Evolutionary conservation across 2,329 filamentous ascomycete genomes (phyloP).

Genomic region (Calonectria ilicicola): DNA sequence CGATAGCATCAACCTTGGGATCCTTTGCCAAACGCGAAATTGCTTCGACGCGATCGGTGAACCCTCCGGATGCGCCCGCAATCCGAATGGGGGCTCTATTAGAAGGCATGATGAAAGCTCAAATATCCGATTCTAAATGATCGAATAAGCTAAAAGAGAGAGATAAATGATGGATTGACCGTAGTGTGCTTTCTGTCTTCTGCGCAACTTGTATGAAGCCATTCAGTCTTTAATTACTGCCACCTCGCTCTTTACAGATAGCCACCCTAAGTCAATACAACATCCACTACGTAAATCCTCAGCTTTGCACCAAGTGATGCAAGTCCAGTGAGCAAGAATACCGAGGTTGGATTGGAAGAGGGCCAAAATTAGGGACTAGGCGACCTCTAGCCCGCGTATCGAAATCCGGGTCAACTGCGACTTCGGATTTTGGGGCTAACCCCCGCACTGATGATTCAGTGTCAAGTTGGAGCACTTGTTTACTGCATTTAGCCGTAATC

Average conservation of each 20-base stretch:
- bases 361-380: neutral
- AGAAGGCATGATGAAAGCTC: neutral
- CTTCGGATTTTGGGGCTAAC: neutral
- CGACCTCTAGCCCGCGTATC: neutral
- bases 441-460: slow-evolving; percentile 33
- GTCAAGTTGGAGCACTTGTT: neutral
- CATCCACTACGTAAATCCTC: neutral
- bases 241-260: neutral
- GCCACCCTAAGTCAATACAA: too few species aligned
- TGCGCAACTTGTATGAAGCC: too few species aligned
- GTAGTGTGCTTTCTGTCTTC: neutral
- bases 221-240: neutral
- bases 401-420: neutral
- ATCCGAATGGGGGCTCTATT: slow-evolving; percentile 39
- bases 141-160: neutral
- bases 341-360: neutral
- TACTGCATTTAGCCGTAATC: neutral
- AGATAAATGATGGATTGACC: neutral
- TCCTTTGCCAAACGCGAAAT: slow-evolving; percentile 38
- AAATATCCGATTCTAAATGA: too few species aligned
- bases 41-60: slow-evolving; percentile 47
- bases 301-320: neutral
- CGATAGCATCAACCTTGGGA: slow-evolving; percentile 24
- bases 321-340: too few species aligned
- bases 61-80: slow-evolving; percentile 45